Evolutionary conservation across 202 grass and related monocot species (phyloP), one percentile per base, ranked within the genome.

Genomic region (Elaeis oleifera): DNA sequence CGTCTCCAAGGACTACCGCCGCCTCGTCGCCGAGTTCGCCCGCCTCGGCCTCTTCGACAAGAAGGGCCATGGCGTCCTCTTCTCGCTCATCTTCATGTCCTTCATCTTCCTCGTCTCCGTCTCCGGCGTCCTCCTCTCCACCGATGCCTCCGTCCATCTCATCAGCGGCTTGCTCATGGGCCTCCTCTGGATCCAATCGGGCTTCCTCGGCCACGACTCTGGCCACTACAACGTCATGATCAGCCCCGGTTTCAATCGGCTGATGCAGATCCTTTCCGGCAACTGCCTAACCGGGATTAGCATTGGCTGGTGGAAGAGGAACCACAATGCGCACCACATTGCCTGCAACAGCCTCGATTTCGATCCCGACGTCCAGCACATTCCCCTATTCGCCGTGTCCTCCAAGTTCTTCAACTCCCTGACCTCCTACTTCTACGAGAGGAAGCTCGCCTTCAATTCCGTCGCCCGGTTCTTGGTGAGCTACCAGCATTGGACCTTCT

Each of bases 301-400:
- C 71, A 95, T 95, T 8, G 90, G 82, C 3, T 95, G 90, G 90
- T 95, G 90, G 90, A 95, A 95, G 55, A 75, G 70, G 67, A 95
- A 90, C 83, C 90, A 95, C 74, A 95, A 95, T 69, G 82, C 79
- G 0, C 90, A 95, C 65, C 90, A 95, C 80, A 60, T 95, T 55
- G 72, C 86, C 28, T 95, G 90, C 77, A 95, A 95, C 61, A 90
- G 86, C 80, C 83, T 95, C 14, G 83, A 95, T 44, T 44, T 44
- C 36, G 36, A 44, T 44, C 36, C 36, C 9, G 36, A 44, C 36
- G 9, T 44, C 9, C 36, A 44, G 36, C 36, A 44, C 36, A 44
- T 44, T 3, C 36, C 36, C 11, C 36, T 44, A 9, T 44, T 44
- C 9, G 36, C 36, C 36, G 36, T 44, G 36, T 44, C 74, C 0